A percentile compares a stretch with the other conserved stretches of the same genome.
Conservation (phyloP, 2,329 filamentous ascomycete species). For the Chrysoporthe cubensis region DNA sequence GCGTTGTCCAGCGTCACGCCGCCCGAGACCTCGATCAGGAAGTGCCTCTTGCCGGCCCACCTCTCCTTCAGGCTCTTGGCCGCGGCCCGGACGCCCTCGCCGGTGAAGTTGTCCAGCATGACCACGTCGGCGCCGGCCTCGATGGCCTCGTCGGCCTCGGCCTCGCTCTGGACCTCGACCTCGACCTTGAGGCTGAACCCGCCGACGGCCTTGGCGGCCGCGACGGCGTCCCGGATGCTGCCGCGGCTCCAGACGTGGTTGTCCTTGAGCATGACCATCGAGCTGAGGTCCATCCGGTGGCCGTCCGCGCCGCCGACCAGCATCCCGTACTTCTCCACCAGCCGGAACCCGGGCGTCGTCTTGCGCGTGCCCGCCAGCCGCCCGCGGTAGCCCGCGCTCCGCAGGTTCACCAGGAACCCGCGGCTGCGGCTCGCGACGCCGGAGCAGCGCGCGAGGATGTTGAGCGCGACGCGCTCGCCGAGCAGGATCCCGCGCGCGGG, state of each 20-base stretch:
- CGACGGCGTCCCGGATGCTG: slow-evolving; percentile 84
- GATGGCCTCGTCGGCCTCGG: slow-evolving; percentile 89
- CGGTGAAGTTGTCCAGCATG: slow-evolving; percentile 95
- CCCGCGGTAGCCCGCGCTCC: slow-evolving; percentile 74
- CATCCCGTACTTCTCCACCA: slow-evolving; percentile 99
- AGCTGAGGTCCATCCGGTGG: slow-evolving; percentile 86
- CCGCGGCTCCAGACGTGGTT: slow-evolving; percentile 95
- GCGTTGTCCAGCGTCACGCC: slow-evolving; percentile 87
- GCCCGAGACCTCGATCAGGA: slow-evolving; percentile 90
- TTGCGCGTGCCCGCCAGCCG: slow-evolving; percentile 94
- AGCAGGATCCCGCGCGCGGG: slow-evolving; percentile 80
- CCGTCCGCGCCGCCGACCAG: slow-evolving; percentile 89
- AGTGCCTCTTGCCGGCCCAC: slow-evolving; percentile 74
- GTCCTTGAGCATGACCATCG: slow-evolving; percentile 99
- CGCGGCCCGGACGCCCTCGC: slow-evolving; percentile 75
- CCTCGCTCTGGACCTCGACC: slow-evolving; percentile 89
- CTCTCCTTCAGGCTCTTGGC: slow-evolving; percentile 76
- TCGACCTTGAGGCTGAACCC: slow-evolving; percentile 95
- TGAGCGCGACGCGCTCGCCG: slow-evolving; percentile 92
- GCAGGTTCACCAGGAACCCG: slow-evolving; percentile 58
- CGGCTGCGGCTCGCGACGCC: slow-evolving; percentile 78
- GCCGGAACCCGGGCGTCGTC: slow-evolving; percentile 91
- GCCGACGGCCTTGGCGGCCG: slow-evolving; percentile 78
- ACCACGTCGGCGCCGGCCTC: slow-evolving; percentile 89
- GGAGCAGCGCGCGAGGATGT: slow-evolving; percentile 87